Conservation (phyloP, 495 filamentous ascomycete genomes). For the Rhizodiscina lignyota region DNA sequence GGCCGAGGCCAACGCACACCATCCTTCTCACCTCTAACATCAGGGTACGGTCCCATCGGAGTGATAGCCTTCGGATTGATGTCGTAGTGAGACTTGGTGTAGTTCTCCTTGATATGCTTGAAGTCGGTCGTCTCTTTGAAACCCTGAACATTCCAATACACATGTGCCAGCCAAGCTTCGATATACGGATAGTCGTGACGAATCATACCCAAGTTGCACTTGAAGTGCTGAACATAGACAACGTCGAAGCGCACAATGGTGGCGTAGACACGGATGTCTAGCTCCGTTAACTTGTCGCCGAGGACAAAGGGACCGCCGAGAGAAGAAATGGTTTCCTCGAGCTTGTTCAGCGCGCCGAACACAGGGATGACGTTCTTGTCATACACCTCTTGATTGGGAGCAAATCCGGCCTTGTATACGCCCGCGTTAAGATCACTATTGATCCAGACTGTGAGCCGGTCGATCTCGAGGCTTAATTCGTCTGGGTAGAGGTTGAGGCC, state of each 20-base stretch:
- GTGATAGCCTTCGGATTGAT: constrained; percentile 24
- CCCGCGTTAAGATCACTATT: constrained; percentile 29
- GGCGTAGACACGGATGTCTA: constrained; percentile 32
- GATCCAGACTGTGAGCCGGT: constrained; percentile 28
- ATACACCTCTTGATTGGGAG: constrained; percentile 29
- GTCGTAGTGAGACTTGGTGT: constrained; percentile 32
- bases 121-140: constrained; percentile 21
- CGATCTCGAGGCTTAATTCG: constrained; percentile 25
- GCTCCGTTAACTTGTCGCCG: constrained; percentile 29
- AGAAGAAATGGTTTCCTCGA: constrained; percentile 27
- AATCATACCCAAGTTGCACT: constrained; percentile 36
- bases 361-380: constrained; percentile 26
- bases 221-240: constrained; percentile 41
- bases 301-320: constrained; percentile 32
- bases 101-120: constrained; percentile 42
- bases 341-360: constrained; percentile 34
- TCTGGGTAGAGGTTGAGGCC: constrained; percentile 32
- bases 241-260: constrained; percentile 33
- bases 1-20: too few species aligned
- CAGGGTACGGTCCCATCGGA: constrained; percentile 21
- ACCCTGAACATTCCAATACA: constrained; percentile 33
- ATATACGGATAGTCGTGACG: constrained; percentile 34
- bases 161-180: constrained; percentile 32
- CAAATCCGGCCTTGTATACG: constrained; percentile 41
- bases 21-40: constrained; percentile 20